phyloP scores from a whole-genome alignment of 1,284 basidiomycete species.

The Tilletia indica region DNA sequence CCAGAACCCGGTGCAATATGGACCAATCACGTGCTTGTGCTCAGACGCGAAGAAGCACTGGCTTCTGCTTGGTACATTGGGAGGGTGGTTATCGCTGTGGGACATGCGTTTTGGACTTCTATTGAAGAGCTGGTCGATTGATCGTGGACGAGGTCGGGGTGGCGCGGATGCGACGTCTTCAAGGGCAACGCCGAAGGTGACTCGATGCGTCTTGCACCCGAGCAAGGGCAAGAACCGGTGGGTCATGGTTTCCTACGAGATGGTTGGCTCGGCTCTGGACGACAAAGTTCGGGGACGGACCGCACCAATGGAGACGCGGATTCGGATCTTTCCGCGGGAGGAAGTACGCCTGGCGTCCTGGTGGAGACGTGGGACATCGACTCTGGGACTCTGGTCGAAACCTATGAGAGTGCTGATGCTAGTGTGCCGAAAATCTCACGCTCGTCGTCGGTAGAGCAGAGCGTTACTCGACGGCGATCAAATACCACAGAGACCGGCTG shows the following conservation, averaged over 20 bases:
- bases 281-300: neutral
- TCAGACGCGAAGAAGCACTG: conserved; percentile 75
- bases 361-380: conserved; percentile 53
- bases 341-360: conserved; percentile 26
- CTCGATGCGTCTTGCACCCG: conserved; percentile 76
- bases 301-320: neutral
- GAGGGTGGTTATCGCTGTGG: conserved; percentile 82
- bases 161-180: conserved; percentile 37
- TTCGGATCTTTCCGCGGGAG: neutral
- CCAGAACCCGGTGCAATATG: conserved; percentile 79
- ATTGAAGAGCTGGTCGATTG: conserved; percentile 78
- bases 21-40: conserved; percentile 80
- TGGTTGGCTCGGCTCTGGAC: conserved; percentile 9
- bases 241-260: conserved; percentile 77
- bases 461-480: conserved; percentile 18
- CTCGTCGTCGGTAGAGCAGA: neutral
- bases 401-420: conserved; percentile 31
- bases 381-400: conserved; percentile 55
- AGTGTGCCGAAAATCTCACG: conserved; percentile 13
- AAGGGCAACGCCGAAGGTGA: conserved; percentile 57
- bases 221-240: conserved; percentile 73
- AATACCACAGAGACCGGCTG: conserved; percentile 14
- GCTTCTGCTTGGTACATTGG: conserved; percentile 81
- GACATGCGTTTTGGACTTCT: conserved; percentile 89
- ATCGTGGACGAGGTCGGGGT: conserved; percentile 60